Conservation (phyloP, 2,329 filamentous ascomycete species). For the Aspergillus clavatus region DNA sequence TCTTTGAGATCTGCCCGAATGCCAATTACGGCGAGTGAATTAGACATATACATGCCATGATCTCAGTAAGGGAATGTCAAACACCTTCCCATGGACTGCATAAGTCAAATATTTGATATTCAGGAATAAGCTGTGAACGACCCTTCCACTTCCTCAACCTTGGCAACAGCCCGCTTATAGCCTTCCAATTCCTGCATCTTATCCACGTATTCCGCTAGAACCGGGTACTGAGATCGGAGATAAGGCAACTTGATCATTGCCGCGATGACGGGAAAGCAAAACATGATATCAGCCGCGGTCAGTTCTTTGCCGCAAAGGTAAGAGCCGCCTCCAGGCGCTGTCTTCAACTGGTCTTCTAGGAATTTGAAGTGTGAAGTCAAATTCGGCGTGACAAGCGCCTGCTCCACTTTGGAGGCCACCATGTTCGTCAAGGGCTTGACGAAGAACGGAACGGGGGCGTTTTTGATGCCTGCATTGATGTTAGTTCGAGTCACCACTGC, state of each 20-base stretch:
- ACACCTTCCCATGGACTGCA: background rate
- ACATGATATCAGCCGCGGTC: slow-evolving; percentile 45
- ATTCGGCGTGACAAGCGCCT: slow-evolving; percentile 38
- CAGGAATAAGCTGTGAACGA: slow-evolving; percentile 21
- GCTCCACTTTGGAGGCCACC: slow-evolving; percentile 46
- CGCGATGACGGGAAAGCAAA: slow-evolving; percentile 44
- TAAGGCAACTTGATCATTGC: slow-evolving; percentile 29
- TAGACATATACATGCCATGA: background rate
- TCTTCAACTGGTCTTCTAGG: slow-evolving; percentile 42
- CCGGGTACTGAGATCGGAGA: slow-evolving; percentile 35
- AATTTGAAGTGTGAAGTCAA: slow-evolving; percentile 41
- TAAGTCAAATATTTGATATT: background rate
- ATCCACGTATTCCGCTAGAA: slow-evolving; percentile 34
- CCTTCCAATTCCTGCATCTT: slow-evolving; percentile 33
- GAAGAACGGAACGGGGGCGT: slow-evolving; percentile 61
- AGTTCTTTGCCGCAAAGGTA: slow-evolving; percentile 43
- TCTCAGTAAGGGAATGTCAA: background rate
- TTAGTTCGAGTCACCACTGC: slow-evolving; percentile 1
- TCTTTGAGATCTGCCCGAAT: too few relatives aligned
- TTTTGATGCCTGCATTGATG: slow-evolving; percentile 39
- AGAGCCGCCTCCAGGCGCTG: slow-evolving; percentile 35
- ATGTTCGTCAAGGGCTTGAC: slow-evolving; percentile 58
- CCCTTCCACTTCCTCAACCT: slow-evolving; percentile 40
- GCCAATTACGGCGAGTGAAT: too few relatives aligned
- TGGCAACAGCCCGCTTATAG: slow-evolving; percentile 38